Conservation (phyloP, 2,329 filamentous ascomycete genomes). For the Beauveria australis region DNA sequence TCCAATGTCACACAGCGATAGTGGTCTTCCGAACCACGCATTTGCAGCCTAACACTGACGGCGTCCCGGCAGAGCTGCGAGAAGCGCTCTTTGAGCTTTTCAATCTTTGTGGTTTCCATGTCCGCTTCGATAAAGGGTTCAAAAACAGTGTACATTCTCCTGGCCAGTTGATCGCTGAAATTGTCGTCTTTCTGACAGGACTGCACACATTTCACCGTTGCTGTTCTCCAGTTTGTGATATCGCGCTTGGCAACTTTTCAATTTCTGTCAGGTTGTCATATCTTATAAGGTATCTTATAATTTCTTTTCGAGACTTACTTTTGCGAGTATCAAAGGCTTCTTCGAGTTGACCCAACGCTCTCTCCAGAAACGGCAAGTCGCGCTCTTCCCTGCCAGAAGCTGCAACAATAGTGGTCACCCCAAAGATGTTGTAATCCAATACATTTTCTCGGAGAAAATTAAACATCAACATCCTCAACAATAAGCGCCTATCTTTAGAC, state of each 20-base stretch:
- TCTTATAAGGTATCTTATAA: not conserved
- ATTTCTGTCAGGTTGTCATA: not conserved
- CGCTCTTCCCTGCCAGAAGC: too few relatives aligned
- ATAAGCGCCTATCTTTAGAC: not conserved
- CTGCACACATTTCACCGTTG: not conserved
- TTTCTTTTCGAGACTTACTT: not conserved
- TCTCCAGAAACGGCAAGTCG: not conserved
- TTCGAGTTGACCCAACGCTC: not conserved
- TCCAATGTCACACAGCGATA: not conserved
- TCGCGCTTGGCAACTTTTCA: not conserved
- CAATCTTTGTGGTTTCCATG: not conserved
- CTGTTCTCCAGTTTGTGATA: not conserved
- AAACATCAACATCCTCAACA: not conserved
- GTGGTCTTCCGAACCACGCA: not conserved
- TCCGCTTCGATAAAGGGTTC: not conserved
- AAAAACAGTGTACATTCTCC: not conserved
- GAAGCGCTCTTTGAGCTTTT: not conserved
- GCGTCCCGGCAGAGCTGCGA: not conserved
- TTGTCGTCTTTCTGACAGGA: not conserved
- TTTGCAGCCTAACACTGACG: not conserved
- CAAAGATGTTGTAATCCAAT: not conserved
- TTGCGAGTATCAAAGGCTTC: not conserved
- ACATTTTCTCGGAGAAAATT: not conserved
- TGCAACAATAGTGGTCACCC: not conserved
- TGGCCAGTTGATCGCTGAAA: not conserved